Conservation (phyloP, 1,284 basidiomycete species). For the Thecaphora thlaspeos region DNA sequence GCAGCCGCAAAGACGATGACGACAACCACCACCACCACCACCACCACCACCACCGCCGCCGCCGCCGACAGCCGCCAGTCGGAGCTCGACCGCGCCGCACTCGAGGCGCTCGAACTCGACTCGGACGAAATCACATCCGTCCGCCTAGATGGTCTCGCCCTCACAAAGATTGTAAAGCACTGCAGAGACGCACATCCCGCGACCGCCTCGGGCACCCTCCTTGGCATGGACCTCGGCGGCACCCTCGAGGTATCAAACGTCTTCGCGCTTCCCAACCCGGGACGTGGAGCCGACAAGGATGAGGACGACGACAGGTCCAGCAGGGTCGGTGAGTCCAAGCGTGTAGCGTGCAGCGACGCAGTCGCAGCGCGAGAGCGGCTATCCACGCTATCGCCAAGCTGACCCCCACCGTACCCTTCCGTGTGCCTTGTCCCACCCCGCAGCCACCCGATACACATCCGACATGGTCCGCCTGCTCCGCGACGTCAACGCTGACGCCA, state of each 20-base stretch:
- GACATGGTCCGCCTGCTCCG: conserved; percentile 82
- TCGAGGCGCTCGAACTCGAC: conserved; percentile 48
- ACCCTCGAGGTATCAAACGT: conserved; percentile 54
- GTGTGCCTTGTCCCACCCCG: conserved; percentile 5
- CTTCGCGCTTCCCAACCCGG: conserved; percentile 48
- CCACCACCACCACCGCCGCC: conserved; percentile 5
- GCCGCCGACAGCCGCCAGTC: conserved; percentile 15
- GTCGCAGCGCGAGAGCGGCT: too few species aligned
- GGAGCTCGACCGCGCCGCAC: conserved; percentile 34
- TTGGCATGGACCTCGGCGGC: conserved; percentile 54
- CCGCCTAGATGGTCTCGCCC: conserved; percentile 52
- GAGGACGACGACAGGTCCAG: conserved; percentile 51
- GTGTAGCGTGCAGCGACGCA: too few species aligned
- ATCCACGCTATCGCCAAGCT: too few species aligned
- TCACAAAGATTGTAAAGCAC: conserved; percentile 58
- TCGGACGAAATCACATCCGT: conserved; percentile 51
- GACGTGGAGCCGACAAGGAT: conserved; percentile 39
- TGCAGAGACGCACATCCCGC: conserved; percentile 54
- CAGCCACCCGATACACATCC: conserved; percentile 67
- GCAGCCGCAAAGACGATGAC: too few species aligned
- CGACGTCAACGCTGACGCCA: conserved; percentile 91
- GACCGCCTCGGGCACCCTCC: conserved; percentile 49
- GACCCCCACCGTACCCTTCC: too few species aligned
- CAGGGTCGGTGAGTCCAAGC: conserved; percentile 27
- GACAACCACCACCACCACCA: conserved; percentile 1